Base-by-base conservation (phyloP, 306 rosid species). In the Castanea sativa region DNA sequence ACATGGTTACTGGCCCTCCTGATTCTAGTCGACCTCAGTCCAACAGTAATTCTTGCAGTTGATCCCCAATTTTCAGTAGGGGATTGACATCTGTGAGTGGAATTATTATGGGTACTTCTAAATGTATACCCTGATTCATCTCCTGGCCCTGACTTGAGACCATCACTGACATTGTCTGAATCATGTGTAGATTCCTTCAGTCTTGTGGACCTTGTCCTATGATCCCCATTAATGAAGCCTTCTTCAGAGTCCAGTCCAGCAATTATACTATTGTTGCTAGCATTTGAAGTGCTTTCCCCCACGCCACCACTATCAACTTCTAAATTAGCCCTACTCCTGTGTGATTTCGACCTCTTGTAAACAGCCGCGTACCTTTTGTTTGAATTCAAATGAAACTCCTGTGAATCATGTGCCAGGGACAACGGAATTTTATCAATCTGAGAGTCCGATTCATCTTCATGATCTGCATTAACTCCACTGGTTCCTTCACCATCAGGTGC, bases 11-110 rank as follows among this genome's bases (percentile, higher is more conserved):
- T 90, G 75, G 85, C 83, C 82, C 92, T 91, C 76, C 98, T 88
- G 79, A 69, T 96, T 86, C 98, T 88, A 71, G 91, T 86, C 25
- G 99, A 93, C 81, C 99, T 91, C 88, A 91, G 86, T 73, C 98
- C 93, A n/a, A 91, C 94, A 73, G 92, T 86, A 76, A 78, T 79
- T 76, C 89, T 91, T 79, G 97, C 93, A 83, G 86, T 83, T 61
- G 94, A 87, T 77, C 92, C 96, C 87, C 76, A 80, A 67, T 89
- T 94, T 84, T 89, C 97, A 78, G 79, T 80, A 5, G 73, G 76
- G 73, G 82, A 69, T 59, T 85, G 92, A 81, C 83, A 87, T 78
- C 85, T 86, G 58, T 65, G 81, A 35, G 41, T 78, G 43, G 86
- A 79, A 77, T 82, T 78, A 75, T 82, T 75, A 63, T 81, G 88